Conservation (phyloP, 768 basidiomycete species). For the Rhizopogon vulgaris region DNA sequence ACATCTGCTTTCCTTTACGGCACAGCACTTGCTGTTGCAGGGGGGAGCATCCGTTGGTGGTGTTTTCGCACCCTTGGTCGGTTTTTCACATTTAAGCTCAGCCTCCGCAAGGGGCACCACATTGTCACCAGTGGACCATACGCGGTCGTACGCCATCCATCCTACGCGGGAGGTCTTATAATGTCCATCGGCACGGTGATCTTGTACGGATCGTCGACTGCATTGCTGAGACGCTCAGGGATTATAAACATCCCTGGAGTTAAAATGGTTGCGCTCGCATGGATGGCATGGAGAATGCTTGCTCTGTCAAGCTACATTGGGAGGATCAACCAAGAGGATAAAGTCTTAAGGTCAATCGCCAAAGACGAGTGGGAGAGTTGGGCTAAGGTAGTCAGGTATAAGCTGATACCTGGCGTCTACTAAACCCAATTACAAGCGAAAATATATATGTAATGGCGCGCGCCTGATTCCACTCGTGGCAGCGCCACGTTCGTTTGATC, state of each 20-base stretch:
- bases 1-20: constrained; percentile 25
- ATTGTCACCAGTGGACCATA: constrained; percentile 15
- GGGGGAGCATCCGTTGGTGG: constrained; percentile 32
- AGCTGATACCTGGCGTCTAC: no score
- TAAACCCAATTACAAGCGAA: no score
- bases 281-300: no score
- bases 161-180: constrained; percentile 8
- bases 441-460: no score
- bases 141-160: constrained; percentile 14
- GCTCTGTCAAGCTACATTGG: no score
- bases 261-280: no score
- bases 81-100: constrained; percentile 49
- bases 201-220: background rate
- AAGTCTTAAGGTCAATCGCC: background rate
- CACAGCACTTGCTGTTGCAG: constrained; percentile 25
- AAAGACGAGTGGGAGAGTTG: constrained; percentile 1
- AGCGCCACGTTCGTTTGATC: no score
- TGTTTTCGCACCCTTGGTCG: constrained; percentile 43
- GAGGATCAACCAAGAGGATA: background rate
- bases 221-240: background rate
- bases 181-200: constrained; percentile 10
- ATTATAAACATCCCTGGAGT: no score
- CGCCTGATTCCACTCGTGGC: no score
- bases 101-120: constrained; percentile 31
- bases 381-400: constrained; percentile 26